Percentiles rank a stretch among this genome's conserved stretches.
These are phyloP conservation scores for Podospora fimiseda DNA, from an alignment of 495 filamentous ascomycete species.

Conservation along the genomic window DNA sequence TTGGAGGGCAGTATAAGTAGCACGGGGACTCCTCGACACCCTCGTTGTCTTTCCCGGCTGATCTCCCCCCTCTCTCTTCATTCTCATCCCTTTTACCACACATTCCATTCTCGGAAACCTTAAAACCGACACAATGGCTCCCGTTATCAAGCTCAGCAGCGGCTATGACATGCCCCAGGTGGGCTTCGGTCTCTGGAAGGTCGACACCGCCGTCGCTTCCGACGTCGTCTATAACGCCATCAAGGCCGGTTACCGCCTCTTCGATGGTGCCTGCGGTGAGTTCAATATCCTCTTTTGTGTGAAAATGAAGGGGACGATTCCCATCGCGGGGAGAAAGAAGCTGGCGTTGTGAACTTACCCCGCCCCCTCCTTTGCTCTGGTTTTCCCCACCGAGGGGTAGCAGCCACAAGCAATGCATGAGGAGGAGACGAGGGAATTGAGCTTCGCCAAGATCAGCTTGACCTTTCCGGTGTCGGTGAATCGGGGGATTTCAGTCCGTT, in stretches of 20 bases:
- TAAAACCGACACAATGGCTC: slow-evolving; percentile 25
- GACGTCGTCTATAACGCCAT: slow-evolving; percentile 85
- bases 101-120: slow-evolving; percentile 2
- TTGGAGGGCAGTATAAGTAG: slow-evolving; percentile 24
- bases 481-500: slow-evolving; percentile 8
- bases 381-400: slow-evolving; percentile 23
- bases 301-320: slow-evolving; percentile 13
- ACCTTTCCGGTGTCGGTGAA: slow-evolving; percentile 8
- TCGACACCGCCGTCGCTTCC: slow-evolving; percentile 68
- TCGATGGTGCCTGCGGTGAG: slow-evolving; percentile 81
- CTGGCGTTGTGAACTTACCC: slow-evolving; percentile 15
- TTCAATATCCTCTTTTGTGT: slow-evolving; percentile 15
- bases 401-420: slow-evolving; percentile 12
- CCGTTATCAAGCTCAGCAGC: slow-evolving; percentile 64
- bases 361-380: slow-evolving; percentile 22
- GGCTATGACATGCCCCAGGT: slow-evolving; percentile 84
- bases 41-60: slow-evolving; percentile 3
- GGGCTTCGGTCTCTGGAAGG: slow-evolving; percentile 81
- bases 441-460: not conserved
- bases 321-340: slow-evolving; percentile 1
- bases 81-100: slow-evolving; percentile 2
- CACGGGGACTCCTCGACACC: slow-evolving; percentile 9
- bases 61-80: slow-evolving; percentile 12
- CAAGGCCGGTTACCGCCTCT: slow-evolving; percentile 79
- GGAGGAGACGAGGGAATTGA: not conserved